Percentiles rank a stretch among this genome's conserved stretches.
phyloP scores from a whole-genome alignment of 2,329 filamentous ascomycete species.

The Leptographium wingfieldii region DNA sequence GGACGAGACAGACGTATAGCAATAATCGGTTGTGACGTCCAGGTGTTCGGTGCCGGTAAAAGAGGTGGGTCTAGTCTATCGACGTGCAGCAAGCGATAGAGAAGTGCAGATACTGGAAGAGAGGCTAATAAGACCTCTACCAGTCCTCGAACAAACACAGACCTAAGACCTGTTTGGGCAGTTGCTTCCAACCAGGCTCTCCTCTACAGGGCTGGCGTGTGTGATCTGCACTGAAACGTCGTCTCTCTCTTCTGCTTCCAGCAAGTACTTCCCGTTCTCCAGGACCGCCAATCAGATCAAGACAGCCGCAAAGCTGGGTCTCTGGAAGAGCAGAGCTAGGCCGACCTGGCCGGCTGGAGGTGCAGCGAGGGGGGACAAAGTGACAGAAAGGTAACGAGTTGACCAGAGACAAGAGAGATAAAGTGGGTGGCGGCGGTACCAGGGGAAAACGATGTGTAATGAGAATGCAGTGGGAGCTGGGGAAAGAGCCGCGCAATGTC shows the following conservation, averaged over 20 bases:
- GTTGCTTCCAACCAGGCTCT: background rate
- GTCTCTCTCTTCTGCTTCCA: background rate
- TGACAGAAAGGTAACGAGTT: background rate
- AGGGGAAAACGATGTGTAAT: constrained; percentile 9
- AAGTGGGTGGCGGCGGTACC: background rate
- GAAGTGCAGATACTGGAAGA: background rate
- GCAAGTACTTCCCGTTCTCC: background rate
- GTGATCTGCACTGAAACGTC: background rate
- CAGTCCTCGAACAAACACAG: background rate
- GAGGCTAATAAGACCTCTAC: background rate
- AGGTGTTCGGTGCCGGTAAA: background rate
- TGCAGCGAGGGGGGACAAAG: background rate
- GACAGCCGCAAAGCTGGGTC: background rate
- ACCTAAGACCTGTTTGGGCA: background rate
- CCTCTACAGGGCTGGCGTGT: background rate
- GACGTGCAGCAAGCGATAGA: background rate
- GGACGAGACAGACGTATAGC: background rate
- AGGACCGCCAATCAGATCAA: background rate
- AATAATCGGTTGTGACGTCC: background rate
- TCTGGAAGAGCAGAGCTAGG: background rate
- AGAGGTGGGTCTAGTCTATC: constrained; percentile 1
- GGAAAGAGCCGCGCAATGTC: constrained; percentile 17
- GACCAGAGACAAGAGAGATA: background rate
- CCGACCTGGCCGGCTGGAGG: background rate
- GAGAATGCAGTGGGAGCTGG: constrained; percentile 4